Base-by-base conservation (phyloP, 257 asterid genomes). In the Salvia miltiorrhiza region DNA sequence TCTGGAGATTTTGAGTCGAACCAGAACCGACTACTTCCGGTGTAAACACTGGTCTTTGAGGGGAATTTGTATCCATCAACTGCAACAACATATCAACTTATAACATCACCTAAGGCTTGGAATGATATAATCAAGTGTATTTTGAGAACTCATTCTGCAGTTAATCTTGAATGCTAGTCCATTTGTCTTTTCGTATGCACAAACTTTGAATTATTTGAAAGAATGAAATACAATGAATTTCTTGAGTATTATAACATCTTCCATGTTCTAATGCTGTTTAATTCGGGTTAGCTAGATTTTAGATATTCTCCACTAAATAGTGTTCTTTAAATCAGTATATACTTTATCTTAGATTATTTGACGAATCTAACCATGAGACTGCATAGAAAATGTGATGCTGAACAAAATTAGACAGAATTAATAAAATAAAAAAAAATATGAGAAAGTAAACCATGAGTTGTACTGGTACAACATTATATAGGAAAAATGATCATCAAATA, bases 41-140 rank as follows among this genome's bases (percentile, higher is more conserved):
- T 24, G 74, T 30, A 59, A 80, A 40, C 7, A 71, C 58, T 20
- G 86, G 63, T 33, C 73, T 73, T 50, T 70, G 65, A 6, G 80
- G 78, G 58, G 86, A 63, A 75, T 74, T 78, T 48, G 41, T 74
- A 8, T 78, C 67, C 26, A 72, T 40, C 10, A 85, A 70, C 94
- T 87, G 86, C 69, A 76, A 69, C 24, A 69, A 37, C 7, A 73
- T 28, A 57, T 52, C 23, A 16, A 7, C 43, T 37, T 37, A 9
- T 65, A 67, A 26, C 43, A 70, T 19, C 43, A 26, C 30, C 10
- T 7, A 11, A 64, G 40, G 32, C 4, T 66, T 3, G 11, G 21
- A 50, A 50, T 8, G 32, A 20, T 1, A 50, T 50, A 19, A 50
- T 50, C 57, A 21, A 9, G 32, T 20, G 30, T 20, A 49, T 9